phyloP scores from a whole-genome alignment of 2,329 filamentous ascomycete species.

The Aureobasidium sp. region DNA sequence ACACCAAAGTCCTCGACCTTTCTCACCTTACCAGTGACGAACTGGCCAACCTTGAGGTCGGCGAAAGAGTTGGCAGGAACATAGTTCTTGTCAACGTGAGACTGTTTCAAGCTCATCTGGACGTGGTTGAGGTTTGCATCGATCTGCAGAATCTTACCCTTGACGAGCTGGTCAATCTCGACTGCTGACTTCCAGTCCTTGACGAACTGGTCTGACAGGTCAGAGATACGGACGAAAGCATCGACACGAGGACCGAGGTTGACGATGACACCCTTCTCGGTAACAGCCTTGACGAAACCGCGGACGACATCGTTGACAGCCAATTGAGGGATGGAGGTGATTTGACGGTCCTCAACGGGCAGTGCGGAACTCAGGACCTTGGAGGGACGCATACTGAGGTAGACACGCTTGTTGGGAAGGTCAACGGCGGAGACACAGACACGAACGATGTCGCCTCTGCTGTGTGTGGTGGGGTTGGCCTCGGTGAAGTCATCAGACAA shows the following conservation, averaged over 20 bases:
- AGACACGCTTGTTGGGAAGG: slow-evolving; percentile 70
- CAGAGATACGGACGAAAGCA: slow-evolving; percentile 74
- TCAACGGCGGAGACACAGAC: slow-evolving; percentile 81
- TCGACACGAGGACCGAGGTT: slow-evolving; percentile 71
- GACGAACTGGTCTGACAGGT: slow-evolving; percentile 81
- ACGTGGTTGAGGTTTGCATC: slow-evolving; percentile 61
- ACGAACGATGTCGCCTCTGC: slow-evolving; percentile 77
- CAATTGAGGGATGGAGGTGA: slow-evolving; percentile 61
- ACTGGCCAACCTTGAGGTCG: slow-evolving; percentile 70
- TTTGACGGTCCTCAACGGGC: slow-evolving; percentile 70
- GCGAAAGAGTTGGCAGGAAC: slow-evolving; percentile 61
- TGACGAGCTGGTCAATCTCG: slow-evolving; percentile 81
- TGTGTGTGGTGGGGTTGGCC: slow-evolving; percentile 64
- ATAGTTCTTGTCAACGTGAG: slow-evolving; percentile 71
- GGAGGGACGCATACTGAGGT: slow-evolving; percentile 75
- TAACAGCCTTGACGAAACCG: slow-evolving; percentile 84
- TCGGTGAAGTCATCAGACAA: slow-evolving; percentile 78
- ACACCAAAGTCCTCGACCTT: slow-evolving; percentile 94
- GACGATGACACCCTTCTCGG: slow-evolving; percentile 83
- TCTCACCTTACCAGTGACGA: slow-evolving; percentile 81
- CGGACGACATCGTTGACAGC: slow-evolving; percentile 70
- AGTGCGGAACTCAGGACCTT: slow-evolving; percentile 81
- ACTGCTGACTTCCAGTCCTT: slow-evolving; percentile 94
- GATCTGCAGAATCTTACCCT: slow-evolving; percentile 69
- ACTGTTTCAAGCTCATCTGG: slow-evolving; percentile 80